Evolutionary conservation across 495 filamentous ascomycete genomes (phyloP).

Genomic region (Penicillium diatomitis): DNA sequence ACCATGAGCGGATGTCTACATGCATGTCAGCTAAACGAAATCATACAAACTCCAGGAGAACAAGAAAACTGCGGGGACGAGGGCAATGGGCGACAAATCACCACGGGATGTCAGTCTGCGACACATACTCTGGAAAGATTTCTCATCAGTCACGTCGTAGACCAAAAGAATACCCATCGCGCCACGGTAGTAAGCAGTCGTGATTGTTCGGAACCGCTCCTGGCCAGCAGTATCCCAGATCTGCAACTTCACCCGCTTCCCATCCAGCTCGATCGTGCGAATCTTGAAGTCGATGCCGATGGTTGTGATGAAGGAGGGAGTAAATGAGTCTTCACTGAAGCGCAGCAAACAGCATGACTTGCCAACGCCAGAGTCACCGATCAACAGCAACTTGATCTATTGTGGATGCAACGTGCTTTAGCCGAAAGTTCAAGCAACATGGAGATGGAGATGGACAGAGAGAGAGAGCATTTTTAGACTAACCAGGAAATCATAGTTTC

Average conservation of each 20-base stretch:
- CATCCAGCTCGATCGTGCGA: conserved; percentile 93
- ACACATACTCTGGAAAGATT: conserved; percentile 90
- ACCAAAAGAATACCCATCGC: conserved; percentile 98
- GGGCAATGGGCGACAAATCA: background rate
- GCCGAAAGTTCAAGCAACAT: too few relatives aligned
- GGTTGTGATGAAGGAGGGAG: conserved; percentile 95
- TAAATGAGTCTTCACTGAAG: conserved; percentile 99
- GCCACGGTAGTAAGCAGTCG: conserved; percentile 95
- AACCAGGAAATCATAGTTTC: conserved; percentile 98
- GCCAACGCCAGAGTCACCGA: conserved; percentile 95
- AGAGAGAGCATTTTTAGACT: conserved; percentile 12
- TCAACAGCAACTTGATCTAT: conserved; percentile 97
- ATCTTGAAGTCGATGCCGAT: conserved; percentile 99
- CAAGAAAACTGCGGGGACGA: background rate
- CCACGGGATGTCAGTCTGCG: background rate
- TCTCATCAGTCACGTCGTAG: conserved; percentile 96
- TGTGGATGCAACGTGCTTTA: background rate
- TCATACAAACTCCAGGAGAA: background rate
- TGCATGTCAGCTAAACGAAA: too few relatives aligned
- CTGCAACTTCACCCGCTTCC: conserved; percentile 96
- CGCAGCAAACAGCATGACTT: conserved; percentile 98
- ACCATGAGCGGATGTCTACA: conserved; percentile 96
- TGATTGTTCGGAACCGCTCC: conserved; percentile 97
- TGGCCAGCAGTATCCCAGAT: conserved; percentile 99
- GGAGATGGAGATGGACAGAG: too few relatives aligned